phyloP scores from a whole-genome alignment of 495 filamentous ascomycete genomes.

The Aspergillus homomorphus region DNA sequence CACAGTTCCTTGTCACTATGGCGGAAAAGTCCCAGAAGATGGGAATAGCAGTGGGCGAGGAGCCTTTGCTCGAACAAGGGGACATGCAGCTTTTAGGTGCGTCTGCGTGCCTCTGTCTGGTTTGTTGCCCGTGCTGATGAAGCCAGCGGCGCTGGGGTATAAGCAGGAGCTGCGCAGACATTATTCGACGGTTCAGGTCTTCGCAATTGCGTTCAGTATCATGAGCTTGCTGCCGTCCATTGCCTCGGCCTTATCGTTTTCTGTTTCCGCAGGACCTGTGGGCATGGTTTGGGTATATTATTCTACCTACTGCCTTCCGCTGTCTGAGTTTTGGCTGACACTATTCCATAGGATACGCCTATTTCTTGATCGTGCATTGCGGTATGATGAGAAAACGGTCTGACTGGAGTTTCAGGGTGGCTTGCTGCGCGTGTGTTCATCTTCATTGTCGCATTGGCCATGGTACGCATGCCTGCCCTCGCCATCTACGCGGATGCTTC shows the following conservation, averaged over 20 bases:
- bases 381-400: neutral
- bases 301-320: neutral
- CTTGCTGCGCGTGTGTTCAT: conserved; percentile 59
- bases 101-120: neutral
- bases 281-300: conserved; percentile 63
- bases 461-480: conserved; percentile 37
- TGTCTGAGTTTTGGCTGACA: conserved; percentile 13
- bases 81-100: conserved; percentile 36
- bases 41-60: conserved; percentile 6
- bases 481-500: neutral
- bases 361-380: neutral
- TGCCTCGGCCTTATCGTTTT: conserved; percentile 61
- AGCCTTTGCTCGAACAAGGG: conserved; percentile 16
- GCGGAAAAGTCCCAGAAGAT: conserved; percentile 7
- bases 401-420: conserved; percentile 47
- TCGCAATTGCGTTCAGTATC: conserved; percentile 69
- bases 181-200: conserved; percentile 62
- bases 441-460: conserved; percentile 62
- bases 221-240: conserved; percentile 70
- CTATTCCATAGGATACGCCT: conserved; percentile 26
- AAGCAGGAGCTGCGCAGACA: conserved; percentile 68
- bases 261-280: conserved; percentile 62
- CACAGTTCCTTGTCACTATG: conserved; percentile 3
- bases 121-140: conserved; percentile 6
- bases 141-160: conserved; percentile 52